phyloP scores from a whole-genome alignment of 2,329 filamentous ascomycete species.

The Cryphonectria radicalis region DNA sequence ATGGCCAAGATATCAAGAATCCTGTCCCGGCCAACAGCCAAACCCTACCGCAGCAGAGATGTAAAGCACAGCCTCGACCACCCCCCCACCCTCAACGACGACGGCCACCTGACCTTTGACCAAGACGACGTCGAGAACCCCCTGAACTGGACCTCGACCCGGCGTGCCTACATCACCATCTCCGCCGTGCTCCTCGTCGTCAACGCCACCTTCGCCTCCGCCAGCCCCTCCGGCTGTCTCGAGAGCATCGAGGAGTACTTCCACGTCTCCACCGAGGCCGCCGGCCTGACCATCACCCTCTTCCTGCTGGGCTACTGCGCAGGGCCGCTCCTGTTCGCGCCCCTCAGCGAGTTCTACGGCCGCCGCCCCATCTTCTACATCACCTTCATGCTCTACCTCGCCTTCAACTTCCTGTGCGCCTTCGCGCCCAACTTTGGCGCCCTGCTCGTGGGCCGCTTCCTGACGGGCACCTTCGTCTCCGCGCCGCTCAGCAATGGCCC shows the following conservation, averaged over 20 bases:
- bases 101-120: conserved; percentile 56
- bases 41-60: conserved; percentile 52
- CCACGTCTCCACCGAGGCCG: conserved; percentile 50
- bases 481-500: conserved; percentile 53
- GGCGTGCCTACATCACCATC: conserved; percentile 48
- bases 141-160: conserved; percentile 48
- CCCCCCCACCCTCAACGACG: conserved; percentile 49
- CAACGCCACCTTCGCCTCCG: conserved; percentile 59
- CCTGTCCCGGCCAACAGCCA: conserved; percentile 55
- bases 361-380: conserved; percentile 57
- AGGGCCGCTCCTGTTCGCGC: conserved; percentile 62
- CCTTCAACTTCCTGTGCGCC: conserved; percentile 58
- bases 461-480: conserved; percentile 60
- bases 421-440: conserved; percentile 58
- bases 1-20: conserved; percentile 50
- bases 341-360: conserved; percentile 61
- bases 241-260: conserved; percentile 50
- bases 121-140: conserved; percentile 56
- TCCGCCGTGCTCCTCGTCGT: conserved; percentile 52
- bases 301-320: conserved; percentile 62
- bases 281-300: conserved; percentile 55
- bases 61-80: conserved; percentile 38
- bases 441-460: conserved; percentile 58
- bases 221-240: conserved; percentile 43
- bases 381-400: conserved; percentile 52